Conservation (phyloP, 805 yeast species). For the Metschnikowia picachoensis region DNA sequence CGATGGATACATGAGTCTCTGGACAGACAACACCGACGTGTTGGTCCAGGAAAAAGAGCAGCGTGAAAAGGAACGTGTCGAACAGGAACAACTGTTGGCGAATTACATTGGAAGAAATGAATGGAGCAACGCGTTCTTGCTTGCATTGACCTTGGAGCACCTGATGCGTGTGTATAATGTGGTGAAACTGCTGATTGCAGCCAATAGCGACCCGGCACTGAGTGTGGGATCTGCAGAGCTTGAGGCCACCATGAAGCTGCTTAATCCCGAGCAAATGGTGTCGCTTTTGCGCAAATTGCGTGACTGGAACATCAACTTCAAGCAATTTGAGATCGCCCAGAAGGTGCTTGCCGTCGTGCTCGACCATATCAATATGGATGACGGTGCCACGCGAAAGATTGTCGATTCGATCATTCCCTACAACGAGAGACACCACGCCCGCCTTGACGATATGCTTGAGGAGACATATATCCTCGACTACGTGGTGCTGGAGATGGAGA, state of each 20-base stretch:
- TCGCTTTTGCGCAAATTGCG: constrained; percentile 70
- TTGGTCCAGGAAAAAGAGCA: constrained; percentile 48
- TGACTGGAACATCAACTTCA: constrained; percentile 93
- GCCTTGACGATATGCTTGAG: constrained; percentile 78
- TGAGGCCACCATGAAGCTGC: constrained; percentile 56
- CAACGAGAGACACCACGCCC: constrained; percentile 74
- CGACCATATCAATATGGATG: constrained; percentile 48
- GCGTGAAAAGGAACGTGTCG: constrained; percentile 56
- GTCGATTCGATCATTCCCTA: constrained; percentile 83
- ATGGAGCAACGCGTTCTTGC: constrained; percentile 83
- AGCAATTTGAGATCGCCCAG: constrained; percentile 78
- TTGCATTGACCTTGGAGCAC: constrained; percentile 84
- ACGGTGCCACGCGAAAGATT: constrained; percentile 60
- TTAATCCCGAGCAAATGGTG: constrained; percentile 58
- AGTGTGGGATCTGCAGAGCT: constrained; percentile 54
- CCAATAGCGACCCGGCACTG: constrained; percentile 47
- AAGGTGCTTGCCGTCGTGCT: constrained; percentile 65
- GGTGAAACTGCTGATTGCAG: constrained; percentile 54
- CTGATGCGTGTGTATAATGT: constrained; percentile 86
- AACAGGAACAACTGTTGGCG: constrained; percentile 82
- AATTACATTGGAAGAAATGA: constrained; percentile 69
- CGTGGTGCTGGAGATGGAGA: constrained; percentile 69
- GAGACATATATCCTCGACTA: constrained; percentile 84
- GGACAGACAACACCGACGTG: constrained; percentile 87
- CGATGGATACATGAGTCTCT: constrained; percentile 83